These are phyloP conservation scores for Xylariaceae sp. DNA, from an alignment of 2,329 filamentous ascomycete genomes.

Conservation along the genomic window DNA sequence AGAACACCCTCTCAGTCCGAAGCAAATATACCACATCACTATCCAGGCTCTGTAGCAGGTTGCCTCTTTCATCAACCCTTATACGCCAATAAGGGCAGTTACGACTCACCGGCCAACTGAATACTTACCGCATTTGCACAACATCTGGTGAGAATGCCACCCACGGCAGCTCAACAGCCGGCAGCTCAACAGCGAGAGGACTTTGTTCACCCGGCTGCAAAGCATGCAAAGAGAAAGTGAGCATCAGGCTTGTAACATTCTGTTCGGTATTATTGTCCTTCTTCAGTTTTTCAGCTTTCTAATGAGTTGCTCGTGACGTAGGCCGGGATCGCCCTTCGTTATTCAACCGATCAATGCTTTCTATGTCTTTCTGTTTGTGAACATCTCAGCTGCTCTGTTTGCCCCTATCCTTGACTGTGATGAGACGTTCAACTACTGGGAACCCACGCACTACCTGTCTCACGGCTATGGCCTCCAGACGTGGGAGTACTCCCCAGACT, in stretches of 20 bases:
- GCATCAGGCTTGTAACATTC: conserved; percentile 10
- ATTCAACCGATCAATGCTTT: conserved; percentile 72
- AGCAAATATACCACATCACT: too few relatives aligned
- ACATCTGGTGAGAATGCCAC: conserved; percentile 24
- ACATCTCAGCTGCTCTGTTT: conserved; percentile 69
- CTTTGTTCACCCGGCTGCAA: conserved; percentile 27
- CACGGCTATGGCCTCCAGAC: conserved; percentile 94
- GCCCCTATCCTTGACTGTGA: conserved; percentile 97
- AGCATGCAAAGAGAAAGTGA: conserved; percentile 32
- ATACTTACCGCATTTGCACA: neutral
- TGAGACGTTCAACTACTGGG: conserved; percentile 99
- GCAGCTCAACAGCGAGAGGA: too few relatives aligned
- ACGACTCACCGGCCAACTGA: too few relatives aligned
- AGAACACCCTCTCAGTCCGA: too few relatives aligned
- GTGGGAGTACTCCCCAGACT: conserved; percentile 97
- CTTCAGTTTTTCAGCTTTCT: too few relatives aligned
- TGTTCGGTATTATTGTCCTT: too few relatives aligned
- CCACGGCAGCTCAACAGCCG: conserved; percentile 12
- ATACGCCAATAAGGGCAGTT: too few relatives aligned
- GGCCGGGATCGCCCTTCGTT: conserved; percentile 46
- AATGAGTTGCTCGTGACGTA: too few relatives aligned
- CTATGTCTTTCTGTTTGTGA: conserved; percentile 70
- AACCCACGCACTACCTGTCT: conserved; percentile 87
- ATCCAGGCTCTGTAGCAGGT: too few relatives aligned
- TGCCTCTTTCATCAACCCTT: too few relatives aligned